A percentile compares a stretch with the other conserved stretches of the same genome.
phyloP scores from a whole-genome alignment of 768 basidiomycete species.

The Tricholoma hemisulphureum region DNA sequence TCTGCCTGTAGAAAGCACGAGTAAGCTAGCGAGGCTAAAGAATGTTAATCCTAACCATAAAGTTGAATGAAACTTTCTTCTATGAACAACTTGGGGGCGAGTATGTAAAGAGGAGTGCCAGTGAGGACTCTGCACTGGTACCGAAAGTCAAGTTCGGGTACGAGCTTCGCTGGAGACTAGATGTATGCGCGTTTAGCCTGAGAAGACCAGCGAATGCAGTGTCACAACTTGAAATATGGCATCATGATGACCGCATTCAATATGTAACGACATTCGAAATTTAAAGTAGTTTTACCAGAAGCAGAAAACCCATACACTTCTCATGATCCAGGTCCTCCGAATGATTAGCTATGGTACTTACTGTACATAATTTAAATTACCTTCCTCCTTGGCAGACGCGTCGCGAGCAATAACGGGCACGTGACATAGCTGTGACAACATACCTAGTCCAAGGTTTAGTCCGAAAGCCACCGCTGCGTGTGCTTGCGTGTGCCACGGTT shows the following conservation, averaged over 20 bases:
- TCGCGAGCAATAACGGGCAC: background rate
- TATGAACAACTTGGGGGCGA: too few species aligned
- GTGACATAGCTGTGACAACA: background rate
- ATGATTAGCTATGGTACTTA: too few species aligned
- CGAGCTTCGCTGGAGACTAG: background rate
- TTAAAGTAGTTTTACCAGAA: too few species aligned
- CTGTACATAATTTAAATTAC: too few species aligned
- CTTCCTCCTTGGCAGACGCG: background rate
- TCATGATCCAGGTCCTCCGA: too few species aligned
- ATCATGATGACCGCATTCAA: background rate
- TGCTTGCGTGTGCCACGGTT: too few species aligned
- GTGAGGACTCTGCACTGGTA: slow-evolving; percentile 11
- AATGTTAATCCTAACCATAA: background rate
- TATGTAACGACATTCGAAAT: slow-evolving; percentile 16
- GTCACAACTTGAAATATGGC: too few species aligned
- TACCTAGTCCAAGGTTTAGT: too few species aligned
- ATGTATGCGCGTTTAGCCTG: slow-evolving; percentile 9
- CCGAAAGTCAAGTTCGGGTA: slow-evolving; percentile 15
- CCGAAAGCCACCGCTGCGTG: too few species aligned
- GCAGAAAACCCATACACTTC: too few species aligned
- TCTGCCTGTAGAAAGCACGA: background rate
- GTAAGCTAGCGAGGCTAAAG: too few species aligned
- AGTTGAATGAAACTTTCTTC: background rate
- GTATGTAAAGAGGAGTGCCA: background rate
- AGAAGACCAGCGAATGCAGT: background rate